These are phyloP conservation scores for Yamadazyma ubonensis DNA, from an alignment of 805 yeast species.

Conservation along the genomic window DNA sequence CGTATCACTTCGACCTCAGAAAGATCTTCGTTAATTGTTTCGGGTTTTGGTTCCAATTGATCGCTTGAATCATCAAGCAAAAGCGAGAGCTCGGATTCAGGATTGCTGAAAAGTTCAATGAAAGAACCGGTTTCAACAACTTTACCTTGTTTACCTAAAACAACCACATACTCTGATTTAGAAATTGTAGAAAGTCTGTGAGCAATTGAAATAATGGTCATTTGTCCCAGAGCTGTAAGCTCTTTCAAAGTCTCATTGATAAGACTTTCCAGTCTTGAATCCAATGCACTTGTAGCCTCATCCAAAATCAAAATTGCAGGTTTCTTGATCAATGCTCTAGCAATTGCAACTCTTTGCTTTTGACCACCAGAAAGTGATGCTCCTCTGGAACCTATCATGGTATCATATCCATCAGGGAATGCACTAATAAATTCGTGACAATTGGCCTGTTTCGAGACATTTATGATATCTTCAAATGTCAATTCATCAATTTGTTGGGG, in stretches of 20 bases:
- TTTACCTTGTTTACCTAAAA: conserved; percentile 41
- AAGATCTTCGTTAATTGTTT: conserved; percentile 16
- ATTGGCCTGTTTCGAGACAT: conserved; percentile 52
- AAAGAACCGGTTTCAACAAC: conserved; percentile 43
- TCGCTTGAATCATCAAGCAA: conserved; percentile 37
- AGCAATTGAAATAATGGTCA: conserved; percentile 46
- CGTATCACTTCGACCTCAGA: conserved; percentile 25
- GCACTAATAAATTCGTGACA: conserved; percentile 55
- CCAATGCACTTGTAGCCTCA: conserved; percentile 68
- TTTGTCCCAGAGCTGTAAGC: conserved; percentile 35
- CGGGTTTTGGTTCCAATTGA: conserved; percentile 18
- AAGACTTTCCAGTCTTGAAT: conserved; percentile 48
- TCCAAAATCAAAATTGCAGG: conserved; percentile 65
- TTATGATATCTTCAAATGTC: conserved; percentile 41
- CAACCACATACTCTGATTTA: conserved; percentile 44
- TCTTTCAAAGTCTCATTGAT: conserved; percentile 42
- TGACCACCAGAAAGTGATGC: conserved; percentile 71
- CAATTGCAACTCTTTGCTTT: conserved; percentile 74
- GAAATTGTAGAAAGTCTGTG: conserved; percentile 46
- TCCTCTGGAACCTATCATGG: conserved; percentile 56
- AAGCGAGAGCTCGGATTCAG: conserved; percentile 41
- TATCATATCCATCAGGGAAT: conserved; percentile 61
- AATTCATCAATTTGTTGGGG: conserved; percentile 31
- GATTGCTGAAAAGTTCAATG: conserved; percentile 39
- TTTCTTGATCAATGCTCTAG: conserved; percentile 66